Evolutionary conservation across 2,329 filamentous ascomycete species (phyloP), one percentile per base, ranked within the genome.

Genomic region (Fusarium citri): DNA sequence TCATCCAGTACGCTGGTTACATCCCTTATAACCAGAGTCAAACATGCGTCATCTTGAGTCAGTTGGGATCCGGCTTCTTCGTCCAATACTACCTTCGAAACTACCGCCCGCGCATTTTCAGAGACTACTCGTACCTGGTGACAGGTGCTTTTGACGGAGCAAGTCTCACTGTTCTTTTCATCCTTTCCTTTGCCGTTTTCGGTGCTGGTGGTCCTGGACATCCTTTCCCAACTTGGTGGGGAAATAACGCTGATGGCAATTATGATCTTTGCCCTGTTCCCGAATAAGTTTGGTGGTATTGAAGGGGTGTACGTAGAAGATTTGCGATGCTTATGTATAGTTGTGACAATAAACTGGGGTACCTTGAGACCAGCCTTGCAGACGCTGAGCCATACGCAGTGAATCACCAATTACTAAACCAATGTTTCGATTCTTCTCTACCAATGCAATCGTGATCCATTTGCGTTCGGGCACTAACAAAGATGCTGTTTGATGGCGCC

Each of bases 171-270:
- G 83, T 81, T 0, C 76, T 87, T 4, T 87, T 87, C 55, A 83
- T 87, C 42, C 76, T 88, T 15, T 87, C 85, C 0, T 88, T 88
- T 75, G 85, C 86, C 2, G 86, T 88, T 0, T 87, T 87, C 56
- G 86, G 86, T 1, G 85, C 84, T 5, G 83, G 84, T 30, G 83
- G 83, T 0, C 61, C 68, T 2, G 74, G 81, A 0, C 72, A 78
- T 12, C 79, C 83, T 0, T 87, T 88, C 70, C 85, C 85, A 1
- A 74, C 71, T 3, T 88, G 86, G 86, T 87, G 85, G 85, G 86
- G 86, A 0, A 88, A 87, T 54, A 86, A 86, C 30, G 76, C 67
- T 0, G 73, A 82, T 25, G 85, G 84, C 3, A 80, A 83, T 69
- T 85, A 84, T 48, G 85, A 87, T 69, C 76, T 80, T 41, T 87